Evolutionary conservation across 352 stramenopile species (phyloP).

Genomic region (Globisporangium rhizosaccharum): DNA sequence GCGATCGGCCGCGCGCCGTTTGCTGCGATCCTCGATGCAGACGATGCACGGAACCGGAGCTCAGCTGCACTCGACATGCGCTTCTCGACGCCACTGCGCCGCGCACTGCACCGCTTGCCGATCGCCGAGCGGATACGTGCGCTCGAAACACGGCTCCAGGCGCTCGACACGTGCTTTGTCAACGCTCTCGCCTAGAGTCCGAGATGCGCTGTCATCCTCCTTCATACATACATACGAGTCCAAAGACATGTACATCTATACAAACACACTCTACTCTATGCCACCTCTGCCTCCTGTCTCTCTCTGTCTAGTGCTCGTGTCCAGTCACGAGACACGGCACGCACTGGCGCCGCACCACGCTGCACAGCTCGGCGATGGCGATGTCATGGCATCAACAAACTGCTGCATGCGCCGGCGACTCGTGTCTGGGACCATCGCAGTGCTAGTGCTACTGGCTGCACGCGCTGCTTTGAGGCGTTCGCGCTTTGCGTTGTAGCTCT

Average conservation of each 20-base stretch:
- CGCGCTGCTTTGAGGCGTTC: not conserved
- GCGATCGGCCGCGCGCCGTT: constrained; percentile 35
- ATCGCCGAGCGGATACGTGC: constrained; percentile 32
- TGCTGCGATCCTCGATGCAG: constrained; percentile 28
- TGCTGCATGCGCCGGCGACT: constrained; percentile 13
- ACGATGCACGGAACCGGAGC: constrained; percentile 8
- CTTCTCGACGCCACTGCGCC: constrained; percentile 54
- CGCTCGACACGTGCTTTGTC: constrained; percentile 35
- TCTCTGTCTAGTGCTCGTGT: not conserved
- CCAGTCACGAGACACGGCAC: constrained; percentile 8
- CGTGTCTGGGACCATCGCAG: constrained; percentile 9
- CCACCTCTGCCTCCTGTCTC: not conserved
- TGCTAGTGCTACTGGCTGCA: not conserved
- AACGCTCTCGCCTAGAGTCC: constrained; percentile 2
- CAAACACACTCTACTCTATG: constrained; percentile 11
- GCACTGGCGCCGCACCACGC: constrained; percentile 14
- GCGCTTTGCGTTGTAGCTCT: constrained; percentile 49
- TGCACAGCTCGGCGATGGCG: constrained; percentile 18
- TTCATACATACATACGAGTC: not conserved
- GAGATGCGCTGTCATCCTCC: not conserved
- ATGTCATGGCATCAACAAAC: constrained; percentile 11
- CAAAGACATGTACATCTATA: not conserved
- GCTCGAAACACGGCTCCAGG: constrained; percentile 31
- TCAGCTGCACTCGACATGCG: constrained; percentile 25
- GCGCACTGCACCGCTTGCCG: constrained; percentile 34